A percentile compares a stretch with the other conserved stretches of the same genome.
These are phyloP conservation scores for Populus davidiana DNA, from an alignment of 345 rosid genomes.

Conservation along the genomic window DNA sequence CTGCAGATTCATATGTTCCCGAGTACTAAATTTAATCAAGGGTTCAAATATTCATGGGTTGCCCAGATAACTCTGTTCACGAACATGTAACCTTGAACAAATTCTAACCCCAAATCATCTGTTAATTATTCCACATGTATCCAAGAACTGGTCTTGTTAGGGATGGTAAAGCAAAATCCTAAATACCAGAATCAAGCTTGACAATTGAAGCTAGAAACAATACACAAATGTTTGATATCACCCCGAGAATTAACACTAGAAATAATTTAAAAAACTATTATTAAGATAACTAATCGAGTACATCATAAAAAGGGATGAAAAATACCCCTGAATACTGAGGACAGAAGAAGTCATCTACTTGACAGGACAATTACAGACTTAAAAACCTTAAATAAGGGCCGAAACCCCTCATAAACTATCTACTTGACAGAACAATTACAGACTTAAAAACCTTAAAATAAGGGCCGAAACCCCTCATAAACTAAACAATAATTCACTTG, in stretches of 20 bases:
- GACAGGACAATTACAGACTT: background rate
- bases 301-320: background rate
- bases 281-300: background rate
- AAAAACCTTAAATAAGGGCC: background rate
- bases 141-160: too few relatives aligned
- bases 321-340: background rate
- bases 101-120: too few relatives aligned
- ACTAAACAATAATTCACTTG: background rate
- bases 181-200: too few relatives aligned
- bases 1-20: too few relatives aligned
- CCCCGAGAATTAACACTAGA: background rate
- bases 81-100: too few relatives aligned
- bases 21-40: too few relatives aligned
- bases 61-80: too few relatives aligned
- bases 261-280: background rate
- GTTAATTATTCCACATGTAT: too few relatives aligned
- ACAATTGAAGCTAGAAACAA: too few relatives aligned
- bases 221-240: too few relatives aligned
- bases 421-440: background rate
- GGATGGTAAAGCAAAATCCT: too few relatives aligned
- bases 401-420: background rate
- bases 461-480: background rate
- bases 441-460: background rate
- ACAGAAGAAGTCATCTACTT: background rate
- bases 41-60: too few relatives aligned